phyloP scores from a whole-genome alignment of 2,329 filamentous ascomycete species.

The Phaeosphaeriaceae sp. region DNA sequence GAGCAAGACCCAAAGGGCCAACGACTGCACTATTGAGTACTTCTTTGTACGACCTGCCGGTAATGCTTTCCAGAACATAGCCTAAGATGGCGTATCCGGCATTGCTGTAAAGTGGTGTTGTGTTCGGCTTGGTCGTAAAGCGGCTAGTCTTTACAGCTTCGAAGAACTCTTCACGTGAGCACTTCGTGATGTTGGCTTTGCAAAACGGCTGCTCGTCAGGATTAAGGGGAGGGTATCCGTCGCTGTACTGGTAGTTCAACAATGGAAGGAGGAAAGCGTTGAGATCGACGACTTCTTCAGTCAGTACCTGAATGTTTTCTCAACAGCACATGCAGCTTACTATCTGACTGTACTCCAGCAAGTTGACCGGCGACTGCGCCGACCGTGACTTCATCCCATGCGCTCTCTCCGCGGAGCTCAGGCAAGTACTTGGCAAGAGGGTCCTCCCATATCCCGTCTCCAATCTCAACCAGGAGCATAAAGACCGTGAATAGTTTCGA shows the following conservation, averaged over 20 bases:
- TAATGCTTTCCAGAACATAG: neutral
- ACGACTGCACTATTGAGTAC: neutral
- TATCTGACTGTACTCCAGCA: neutral
- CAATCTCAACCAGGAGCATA: neutral
- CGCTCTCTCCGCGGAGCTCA: neutral
- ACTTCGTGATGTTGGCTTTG: neutral
- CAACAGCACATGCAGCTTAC: neutral
- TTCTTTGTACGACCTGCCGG: neutral
- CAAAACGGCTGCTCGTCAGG: neutral
- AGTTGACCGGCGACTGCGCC: neutral
- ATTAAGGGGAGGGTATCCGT: neutral
- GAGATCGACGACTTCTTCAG: neutral
- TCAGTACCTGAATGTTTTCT: neutral
- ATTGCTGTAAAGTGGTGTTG: neutral
- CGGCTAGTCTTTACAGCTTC: neutral
- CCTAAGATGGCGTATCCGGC: neutral
- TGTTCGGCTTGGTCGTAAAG: neutral
- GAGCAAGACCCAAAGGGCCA: neutral
- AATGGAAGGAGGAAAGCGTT: neutral
- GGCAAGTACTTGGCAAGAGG: neutral
- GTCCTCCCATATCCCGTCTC: neutral
- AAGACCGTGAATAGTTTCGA: neutral
- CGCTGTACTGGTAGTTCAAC: neutral
- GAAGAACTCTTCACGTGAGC: neutral
- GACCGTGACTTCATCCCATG: neutral